Evolutionary conservation across 2,329 filamentous ascomycete species (phyloP).

Genomic region (Fusarium neocosmosporiellum): DNA sequence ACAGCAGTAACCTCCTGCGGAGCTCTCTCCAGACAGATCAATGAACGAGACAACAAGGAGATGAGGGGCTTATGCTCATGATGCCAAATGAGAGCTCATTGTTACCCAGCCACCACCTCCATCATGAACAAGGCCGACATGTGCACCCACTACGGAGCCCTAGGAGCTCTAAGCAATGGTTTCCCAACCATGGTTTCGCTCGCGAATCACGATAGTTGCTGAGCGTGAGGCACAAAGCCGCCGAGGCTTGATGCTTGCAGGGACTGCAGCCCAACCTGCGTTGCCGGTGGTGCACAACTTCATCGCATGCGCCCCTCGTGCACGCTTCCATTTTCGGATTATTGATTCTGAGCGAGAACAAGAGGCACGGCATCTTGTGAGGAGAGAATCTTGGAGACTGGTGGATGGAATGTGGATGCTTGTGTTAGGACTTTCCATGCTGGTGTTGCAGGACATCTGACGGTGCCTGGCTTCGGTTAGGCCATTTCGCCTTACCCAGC

Average conservation of each 20-base stretch:
- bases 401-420: not conserved
- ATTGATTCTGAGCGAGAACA: not conserved
- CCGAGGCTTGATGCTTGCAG: slow-evolving; percentile 32
- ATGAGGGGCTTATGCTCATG: slow-evolving; percentile 1
- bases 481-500: slow-evolving; percentile 1
- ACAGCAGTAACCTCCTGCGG: not conserved
- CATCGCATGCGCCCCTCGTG: slow-evolving; percentile 11
- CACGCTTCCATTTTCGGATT: slow-evolving; percentile 9
- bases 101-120: slow-evolving; percentile 22
- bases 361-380: slow-evolving; percentile 4
- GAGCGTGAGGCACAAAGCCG: slow-evolving; percentile 16
- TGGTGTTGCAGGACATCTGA: slow-evolving; percentile 6
- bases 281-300: slow-evolving; percentile 33
- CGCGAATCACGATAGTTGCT: slow-evolving; percentile 27
- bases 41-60: not conserved
- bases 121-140: slow-evolving; percentile 11
- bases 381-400: not conserved
- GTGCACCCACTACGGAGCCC: slow-evolving; percentile 17
- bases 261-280: slow-evolving; percentile 39
- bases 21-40: not conserved
- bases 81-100: slow-evolving; percentile 4
- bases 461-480: slow-evolving; percentile 6
- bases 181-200: slow-evolving; percentile 24
- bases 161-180: slow-evolving; percentile 16
- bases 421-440: not conserved